Evolutionary conservation across 1,284 basidiomycete species (phyloP), one percentile per base, ranked within the genome.

Genomic region (Irpex lacteus): DNA sequence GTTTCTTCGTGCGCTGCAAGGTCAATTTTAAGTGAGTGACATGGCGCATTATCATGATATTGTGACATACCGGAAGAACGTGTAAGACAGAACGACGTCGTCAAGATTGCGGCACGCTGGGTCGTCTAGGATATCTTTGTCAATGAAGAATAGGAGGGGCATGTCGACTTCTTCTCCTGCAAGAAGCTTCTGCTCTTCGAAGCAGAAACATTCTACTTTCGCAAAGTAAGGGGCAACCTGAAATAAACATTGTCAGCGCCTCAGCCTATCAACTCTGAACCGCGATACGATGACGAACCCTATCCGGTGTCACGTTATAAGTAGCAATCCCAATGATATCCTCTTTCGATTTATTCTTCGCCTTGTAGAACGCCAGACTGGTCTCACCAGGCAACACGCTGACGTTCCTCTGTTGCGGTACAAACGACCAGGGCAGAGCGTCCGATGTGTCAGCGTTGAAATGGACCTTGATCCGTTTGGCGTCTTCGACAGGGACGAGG

Each of bases 121-220:
- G 71, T 99, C 98, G 60, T 98, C 96, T 53, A 97, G 80, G 64
- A 98, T 89, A 73, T 99, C 98, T 65, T 93, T 91, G 81, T 99
- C 98, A 69, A 99, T 97, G 81, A 99, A 99, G 83, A 99, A 99
- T 67, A 99, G 87, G 34, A 99, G 85, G 15, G 98, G 98, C 84
- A 99, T 92, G 77, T 99, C 98, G 18, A 99, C 94, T 77, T 98
- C 96, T 78, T 99, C 98, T 21, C 92, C 91, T 0, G 97, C 96
- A 21, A 98, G 81, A 18, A 99, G 85, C 71, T 91, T 94, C 77
- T 99, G 98, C 76, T 99, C 98, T 76, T 99, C 98, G 71, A 99
- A 99, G 78, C 98, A 99, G 82, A 99, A 99, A 71, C 98, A 99
- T 77, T 99, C 98, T 6, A 99, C 96, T 80, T 99, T 99, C 63